Evolutionary conservation across 1,139 yeast genomes (phyloP).

Genomic region (Zhuliangozyma parablackwelliae): DNA sequence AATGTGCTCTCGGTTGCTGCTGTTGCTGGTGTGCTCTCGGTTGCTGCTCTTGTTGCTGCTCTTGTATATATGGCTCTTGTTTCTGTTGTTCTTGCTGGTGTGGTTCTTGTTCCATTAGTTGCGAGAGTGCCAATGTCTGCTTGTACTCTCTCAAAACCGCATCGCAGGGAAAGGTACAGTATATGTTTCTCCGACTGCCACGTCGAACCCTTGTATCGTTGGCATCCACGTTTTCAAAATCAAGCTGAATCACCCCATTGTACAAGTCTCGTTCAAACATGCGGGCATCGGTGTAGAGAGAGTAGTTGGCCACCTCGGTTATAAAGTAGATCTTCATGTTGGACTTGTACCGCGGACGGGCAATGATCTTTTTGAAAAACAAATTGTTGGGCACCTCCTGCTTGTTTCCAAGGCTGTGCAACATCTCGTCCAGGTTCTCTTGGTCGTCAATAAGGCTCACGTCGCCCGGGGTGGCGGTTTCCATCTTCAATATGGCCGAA

Average conservation of each 20-base stretch:
- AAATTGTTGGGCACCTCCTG: constrained; percentile 43
- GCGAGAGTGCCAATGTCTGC: constrained; percentile 7
- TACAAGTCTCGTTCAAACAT: constrained; percentile 50
- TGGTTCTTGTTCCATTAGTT: neutral
- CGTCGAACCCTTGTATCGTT: constrained; percentile 2
- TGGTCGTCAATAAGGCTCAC: constrained; percentile 45
- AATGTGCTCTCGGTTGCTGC: too few relatives aligned
- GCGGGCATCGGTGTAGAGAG: constrained; percentile 46
- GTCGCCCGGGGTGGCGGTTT: constrained; percentile 53
- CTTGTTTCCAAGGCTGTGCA: constrained; percentile 33
- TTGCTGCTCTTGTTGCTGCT: too few relatives aligned
- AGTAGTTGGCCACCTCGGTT: constrained; percentile 26
- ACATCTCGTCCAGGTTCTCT: constrained; percentile 40
- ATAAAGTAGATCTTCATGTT: constrained; percentile 47
- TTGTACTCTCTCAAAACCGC: constrained; percentile 16
- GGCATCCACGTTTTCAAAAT: constrained; percentile 4
- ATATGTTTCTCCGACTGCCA: constrained; percentile 8
- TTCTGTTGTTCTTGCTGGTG: too few relatives aligned
- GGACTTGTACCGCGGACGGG: constrained; percentile 49
- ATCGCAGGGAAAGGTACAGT: constrained; percentile 23
- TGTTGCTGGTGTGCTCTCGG: too few relatives aligned
- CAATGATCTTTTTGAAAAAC: constrained; percentile 43
- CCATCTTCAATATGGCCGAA: constrained; percentile 46
- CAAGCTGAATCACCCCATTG: constrained; percentile 43
- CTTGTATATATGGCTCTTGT: too few relatives aligned